Percentiles rank a stretch among this genome's conserved stretches.
Conservation (phyloP, 257 asterid species). For the Salvia rosmarinus region DNA sequence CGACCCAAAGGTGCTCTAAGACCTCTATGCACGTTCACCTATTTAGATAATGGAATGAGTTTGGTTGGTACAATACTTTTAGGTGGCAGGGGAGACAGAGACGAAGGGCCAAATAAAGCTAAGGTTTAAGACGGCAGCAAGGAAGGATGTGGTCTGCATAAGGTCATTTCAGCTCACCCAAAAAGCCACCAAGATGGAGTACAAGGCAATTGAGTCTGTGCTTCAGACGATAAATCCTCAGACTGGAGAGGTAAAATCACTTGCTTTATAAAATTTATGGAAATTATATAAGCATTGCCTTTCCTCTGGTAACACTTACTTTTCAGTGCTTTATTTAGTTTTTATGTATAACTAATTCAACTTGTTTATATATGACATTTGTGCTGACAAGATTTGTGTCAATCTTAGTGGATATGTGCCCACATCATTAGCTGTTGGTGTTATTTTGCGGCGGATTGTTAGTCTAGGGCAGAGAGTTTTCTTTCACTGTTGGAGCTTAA, state of each 20-base stretch:
- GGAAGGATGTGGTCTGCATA: constrained; percentile 97
- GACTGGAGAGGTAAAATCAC: constrained; percentile 79
- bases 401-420: constrained; percentile 16
- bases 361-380: constrained; percentile 11
- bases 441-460: background rate
- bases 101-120: constrained; percentile 97
- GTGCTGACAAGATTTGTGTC: constrained; percentile 16
- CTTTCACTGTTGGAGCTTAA: constrained; percentile 8
- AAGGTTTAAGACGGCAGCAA: constrained; percentile 95
- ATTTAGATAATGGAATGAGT: constrained; percentile 4
- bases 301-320: background rate
- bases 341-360: background rate
- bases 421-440: constrained; percentile 1
- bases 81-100: constrained; percentile 99
- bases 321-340: constrained; percentile 9
- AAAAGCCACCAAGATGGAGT: constrained; percentile 97
- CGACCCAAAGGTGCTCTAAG: constrained; percentile 79
- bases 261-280: background rate
- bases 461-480: background rate
- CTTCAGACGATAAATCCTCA: constrained; percentile 96
- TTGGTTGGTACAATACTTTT: constrained; percentile 33
- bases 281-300: constrained; percentile 18
- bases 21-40: background rate
- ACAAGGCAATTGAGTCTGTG: constrained; percentile 95
- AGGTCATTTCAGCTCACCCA: constrained; percentile 98